These are phyloP conservation scores for Mortierella sp. DNA, from an alignment of 371 early-diverging fungal species.

Conservation along the genomic window DNA sequence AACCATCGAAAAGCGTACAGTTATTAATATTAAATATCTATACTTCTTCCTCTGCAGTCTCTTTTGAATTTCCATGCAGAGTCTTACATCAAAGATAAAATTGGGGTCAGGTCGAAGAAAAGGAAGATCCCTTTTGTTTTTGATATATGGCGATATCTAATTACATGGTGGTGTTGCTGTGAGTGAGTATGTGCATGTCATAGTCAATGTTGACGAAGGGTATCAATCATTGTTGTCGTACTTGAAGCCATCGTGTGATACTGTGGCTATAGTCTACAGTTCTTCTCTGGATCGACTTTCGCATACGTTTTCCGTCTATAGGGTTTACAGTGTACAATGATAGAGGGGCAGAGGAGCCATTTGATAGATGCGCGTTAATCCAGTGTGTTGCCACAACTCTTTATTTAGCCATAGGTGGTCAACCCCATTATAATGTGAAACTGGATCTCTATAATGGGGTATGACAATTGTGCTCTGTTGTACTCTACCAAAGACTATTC, in stretches of 20 bases:
- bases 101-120: constrained; percentile 88
- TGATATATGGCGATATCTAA: constrained; percentile 65
- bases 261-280: constrained; percentile 96
- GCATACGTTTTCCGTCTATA: constrained; percentile 92
- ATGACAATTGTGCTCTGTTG: not conserved
- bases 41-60: too few relatives aligned
- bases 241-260: constrained; percentile 86
- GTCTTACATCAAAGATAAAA: constrained; percentile 86
- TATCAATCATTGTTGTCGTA: constrained; percentile 44
- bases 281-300: constrained; percentile 94
- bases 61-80: not conserved
- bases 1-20: not conserved
- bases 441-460: not conserved
- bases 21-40: not conserved
- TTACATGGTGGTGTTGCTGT: not conserved
- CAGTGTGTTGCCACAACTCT: constrained; percentile 5
- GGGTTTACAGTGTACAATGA: not conserved
- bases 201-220: not conserved
- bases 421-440: constrained; percentile 3
- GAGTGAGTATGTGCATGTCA: not conserved
- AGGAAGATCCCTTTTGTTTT: constrained; percentile 72
- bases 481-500: constrained; percentile 56
- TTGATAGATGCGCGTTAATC: not conserved
- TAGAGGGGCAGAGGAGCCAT: not conserved
- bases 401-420: not conserved